Conservation (phyloP, 2,329 filamentous ascomycete species). For the Talaromyces funiculosus region DNA sequence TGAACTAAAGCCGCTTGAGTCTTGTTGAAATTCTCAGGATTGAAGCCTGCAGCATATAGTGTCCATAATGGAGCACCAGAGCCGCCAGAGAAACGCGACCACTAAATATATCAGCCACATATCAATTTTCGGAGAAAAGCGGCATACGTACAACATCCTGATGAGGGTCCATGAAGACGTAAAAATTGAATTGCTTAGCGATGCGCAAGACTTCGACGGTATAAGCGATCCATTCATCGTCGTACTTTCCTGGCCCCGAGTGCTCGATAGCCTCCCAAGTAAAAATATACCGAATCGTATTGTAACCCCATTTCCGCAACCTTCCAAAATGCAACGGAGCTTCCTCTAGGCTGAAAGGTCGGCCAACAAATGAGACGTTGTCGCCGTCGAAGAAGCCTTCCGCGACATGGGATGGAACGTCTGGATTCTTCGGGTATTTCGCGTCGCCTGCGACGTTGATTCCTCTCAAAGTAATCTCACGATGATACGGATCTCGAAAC, state of each 20-base stretch:
- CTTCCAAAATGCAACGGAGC: conserved; percentile 81
- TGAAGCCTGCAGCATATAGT: conserved; percentile 84
- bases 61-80: conserved; percentile 98
- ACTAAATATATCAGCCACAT: conserved; percentile 46
- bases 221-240: conserved; percentile 87
- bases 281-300: conserved; percentile 92
- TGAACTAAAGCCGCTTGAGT: conserved; percentile 93
- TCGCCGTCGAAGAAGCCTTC: conserved; percentile 89
- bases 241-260: conserved; percentile 81
- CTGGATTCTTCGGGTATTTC: conserved; percentile 77
- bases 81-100: conserved; percentile 90
- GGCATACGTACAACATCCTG: conserved; percentile 75
- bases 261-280: conserved; percentile 99
- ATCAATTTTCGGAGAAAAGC: neutral
- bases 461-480: conserved; percentile 82
- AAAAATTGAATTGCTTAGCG: conserved; percentile 87
- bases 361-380: conserved; percentile 77
- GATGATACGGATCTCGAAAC: conserved; percentile 74
- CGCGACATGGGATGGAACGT: conserved; percentile 71
- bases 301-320: conserved; percentile 85
- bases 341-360: conserved; percentile 78
- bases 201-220: conserved; percentile 79
- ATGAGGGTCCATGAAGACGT: conserved; percentile 97
- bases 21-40: conserved; percentile 75
- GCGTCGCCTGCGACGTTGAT: conserved; percentile 91